phyloP scores from a whole-genome alignment of 2,329 filamentous ascomycete species.

The Metarhizium robertsii region DNA sequence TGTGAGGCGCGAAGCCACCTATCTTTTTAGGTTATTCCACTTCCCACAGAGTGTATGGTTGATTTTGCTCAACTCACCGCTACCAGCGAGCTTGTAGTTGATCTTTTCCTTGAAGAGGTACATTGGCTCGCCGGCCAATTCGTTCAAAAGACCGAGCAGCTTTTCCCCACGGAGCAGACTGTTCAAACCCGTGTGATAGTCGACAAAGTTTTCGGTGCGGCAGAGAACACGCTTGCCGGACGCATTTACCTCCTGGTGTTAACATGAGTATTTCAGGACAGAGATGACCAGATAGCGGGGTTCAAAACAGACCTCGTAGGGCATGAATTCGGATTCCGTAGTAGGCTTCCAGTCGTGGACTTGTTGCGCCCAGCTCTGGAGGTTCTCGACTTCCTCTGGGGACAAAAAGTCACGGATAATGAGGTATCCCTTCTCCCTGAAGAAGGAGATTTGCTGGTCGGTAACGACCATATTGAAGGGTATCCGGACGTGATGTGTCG shows the following conservation, averaged over 20 bases:
- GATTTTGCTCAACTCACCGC: too few relatives aligned
- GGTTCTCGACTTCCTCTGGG: conserved; percentile 1
- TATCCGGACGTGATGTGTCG: too few relatives aligned
- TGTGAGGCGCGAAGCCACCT: too few relatives aligned
- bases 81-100: too few relatives aligned
- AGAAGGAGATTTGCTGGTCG: conserved; percentile 3
- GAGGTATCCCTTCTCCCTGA: conserved; percentile 10
- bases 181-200: conserved; percentile 10
- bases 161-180: too few relatives aligned
- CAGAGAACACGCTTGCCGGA: conserved; percentile 11
- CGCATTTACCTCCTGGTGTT: conserved; percentile 7
- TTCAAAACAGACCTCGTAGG: conserved; percentile 3
- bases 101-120: too few relatives aligned
- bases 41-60: too few relatives aligned
- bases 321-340: conserved; percentile 8
- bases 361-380: conserved; percentile 11
- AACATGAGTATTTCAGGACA: neutral
- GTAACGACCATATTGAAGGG: too few relatives aligned
- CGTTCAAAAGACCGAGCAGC: too few relatives aligned
- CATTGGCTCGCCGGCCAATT: too few relatives aligned
- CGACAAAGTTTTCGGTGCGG: conserved; percentile 12
- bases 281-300: neutral
- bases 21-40: too few relatives aligned
- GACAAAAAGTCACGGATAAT: conserved; percentile 11
- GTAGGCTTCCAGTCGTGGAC: conserved; percentile 10